Evolutionary conservation across 371 early-diverging fungal species (phyloP), one percentile per base, ranked within the genome.

Genomic region (Rhizomucor pusillus): DNA sequence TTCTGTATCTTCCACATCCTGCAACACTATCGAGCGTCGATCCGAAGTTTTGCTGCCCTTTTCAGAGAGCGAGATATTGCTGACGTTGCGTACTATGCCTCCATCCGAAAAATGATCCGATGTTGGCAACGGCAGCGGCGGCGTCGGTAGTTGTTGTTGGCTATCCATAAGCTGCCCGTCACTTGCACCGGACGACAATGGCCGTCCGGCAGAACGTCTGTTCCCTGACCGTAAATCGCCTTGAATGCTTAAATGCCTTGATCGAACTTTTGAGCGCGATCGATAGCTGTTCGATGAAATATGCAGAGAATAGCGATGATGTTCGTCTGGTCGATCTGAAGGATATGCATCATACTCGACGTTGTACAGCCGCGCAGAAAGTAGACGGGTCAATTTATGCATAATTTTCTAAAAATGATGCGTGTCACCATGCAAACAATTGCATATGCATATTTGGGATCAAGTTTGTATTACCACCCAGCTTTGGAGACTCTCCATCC

Each of bases 401-500:
- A 84, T 75, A 22, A 71, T 75, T 71, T 73, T 78, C 86, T 86
- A 60, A 19, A 20, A 3, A 55, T 11, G 23, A 6, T 6, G 35
- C 10, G 24, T 5, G n/a, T 33, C 16, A 47, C 22, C 33, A 22
- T 41, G 9, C 5, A 13, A 14, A 14, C 12, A 29, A 11, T n/a
- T 20, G 51, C 40, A 37, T 9, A 11, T 39, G n/a, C n/a, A 40
- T 13, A 41, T 29, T 24, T 29, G 47, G 34, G 43, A 43, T 4
- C 44, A 43, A 23, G 44, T 7, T 48, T 34, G 34, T n/a, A 1
- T 7, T 77, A 81, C 83, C 57, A 73, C 71, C 83, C 83, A 86
- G 48, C 82, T 84, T 12, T 71, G 62, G 23, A 84, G 65, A n/a
- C 73, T 63, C 55, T 80, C 81, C 3, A 73, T 62, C 76, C 76